Conservation (phyloP, 1,284 basidiomycete species). For the Puccinia triticina region DNA sequence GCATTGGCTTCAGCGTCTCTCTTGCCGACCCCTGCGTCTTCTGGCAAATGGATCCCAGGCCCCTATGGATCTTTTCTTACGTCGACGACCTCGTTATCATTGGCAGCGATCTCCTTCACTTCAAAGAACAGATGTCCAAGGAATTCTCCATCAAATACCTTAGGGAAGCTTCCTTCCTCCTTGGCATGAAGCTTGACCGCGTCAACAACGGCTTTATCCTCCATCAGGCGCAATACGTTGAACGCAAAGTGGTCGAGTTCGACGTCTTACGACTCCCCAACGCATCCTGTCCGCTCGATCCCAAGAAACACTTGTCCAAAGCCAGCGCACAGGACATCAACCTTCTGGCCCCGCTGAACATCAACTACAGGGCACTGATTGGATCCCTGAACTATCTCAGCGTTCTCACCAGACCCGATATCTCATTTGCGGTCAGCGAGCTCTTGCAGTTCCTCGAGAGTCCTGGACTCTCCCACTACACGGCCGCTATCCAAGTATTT, state of each 20-base stretch:
- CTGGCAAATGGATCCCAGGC: not conserved
- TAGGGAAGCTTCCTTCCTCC: not conserved
- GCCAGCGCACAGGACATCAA: not conserved
- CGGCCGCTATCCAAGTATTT: not conserved
- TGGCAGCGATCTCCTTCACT: not conserved
- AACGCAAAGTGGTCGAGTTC: not conserved
- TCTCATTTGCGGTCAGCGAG: not conserved
- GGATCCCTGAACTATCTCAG: not conserved
- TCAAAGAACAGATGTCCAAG: not conserved
- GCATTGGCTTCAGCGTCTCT: not conserved
- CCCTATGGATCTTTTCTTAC: not conserved
- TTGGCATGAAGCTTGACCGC: not conserved
- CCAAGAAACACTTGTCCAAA: constrained; percentile 70
- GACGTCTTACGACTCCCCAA: not conserved
- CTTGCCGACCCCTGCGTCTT: not conserved
- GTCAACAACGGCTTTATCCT: not conserved
- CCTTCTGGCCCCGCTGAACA: not conserved
- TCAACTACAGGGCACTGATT: constrained; percentile 9
- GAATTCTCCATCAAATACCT: not conserved
- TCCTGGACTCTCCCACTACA: not conserved
- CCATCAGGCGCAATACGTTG: not conserved
- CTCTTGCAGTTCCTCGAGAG: not conserved
- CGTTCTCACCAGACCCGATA: not conserved
- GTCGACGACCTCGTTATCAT: not conserved
- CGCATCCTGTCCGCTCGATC: constrained; percentile 27